Base-by-base conservation (phyloP, 352 stramenopile genomes). In the Globisporangium canariense region DNA sequence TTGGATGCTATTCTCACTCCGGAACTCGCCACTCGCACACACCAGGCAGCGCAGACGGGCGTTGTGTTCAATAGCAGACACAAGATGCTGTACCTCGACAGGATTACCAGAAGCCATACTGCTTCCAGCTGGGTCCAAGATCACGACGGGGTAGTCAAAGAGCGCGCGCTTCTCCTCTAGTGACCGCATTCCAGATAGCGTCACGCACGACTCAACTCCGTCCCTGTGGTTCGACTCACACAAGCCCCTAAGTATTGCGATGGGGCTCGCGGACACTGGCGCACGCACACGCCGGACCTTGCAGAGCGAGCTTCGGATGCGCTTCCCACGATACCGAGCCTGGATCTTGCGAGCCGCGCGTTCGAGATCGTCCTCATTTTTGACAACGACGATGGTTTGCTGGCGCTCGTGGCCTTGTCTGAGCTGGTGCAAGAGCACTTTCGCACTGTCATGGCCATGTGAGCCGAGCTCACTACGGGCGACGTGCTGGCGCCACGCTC, bases 271-370 rank as follows among this genome's bases (percentile, higher is more conserved):
- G 0, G 68, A 63, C 7, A 46, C 57, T 20, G 70, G 46, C 0
- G 69, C 76, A 7, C 55, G 20, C 11, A 78, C 56, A 32, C 79
- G 32, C 20, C 56, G 68, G 22, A 88, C 59, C 28, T 80, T 68
- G 40, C 54, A 54, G 2, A 89, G 66, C 14, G 81, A 87, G 7
- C 25, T 49, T 3, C 72, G 79, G 36, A 83, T 74, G 10, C 74
- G 66, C 25, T 77, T 81, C 13, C 81, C 73, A 2, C 79, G 77
- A 25, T 86, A 88, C 22, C 78, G 60, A 4, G 73, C 71, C 62
- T 92, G 83, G 46, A 90, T 88, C 53, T 70, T 79, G 14, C 74
- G 63, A 20, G 78, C 81, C 14, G 80, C 76, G 5, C 58, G 57
- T 9, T 77, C 65, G 20, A 78, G 64, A 9, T 78, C 58, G 1